Evolutionary conservation across 2,329 filamentous ascomycete genomes (phyloP), one percentile per base, ranked within the genome.

Genomic region (Fusarium duplospermum): DNA sequence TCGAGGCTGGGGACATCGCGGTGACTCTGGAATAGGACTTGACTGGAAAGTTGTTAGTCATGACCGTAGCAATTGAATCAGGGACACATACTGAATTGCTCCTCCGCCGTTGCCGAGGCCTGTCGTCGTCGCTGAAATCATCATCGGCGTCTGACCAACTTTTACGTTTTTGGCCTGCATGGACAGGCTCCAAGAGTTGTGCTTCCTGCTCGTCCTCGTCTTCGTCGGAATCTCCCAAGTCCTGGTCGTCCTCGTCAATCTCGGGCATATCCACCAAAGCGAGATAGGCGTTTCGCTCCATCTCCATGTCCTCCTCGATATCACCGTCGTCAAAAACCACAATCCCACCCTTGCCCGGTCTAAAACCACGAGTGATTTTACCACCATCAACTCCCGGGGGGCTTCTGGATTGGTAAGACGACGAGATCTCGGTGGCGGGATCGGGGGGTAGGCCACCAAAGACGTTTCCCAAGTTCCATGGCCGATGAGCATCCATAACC

Each of bases 241-340:
- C 87, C 29, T 92, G 89, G 13, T 90, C 91, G 31, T 92, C 89
- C 27, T 96, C 94, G 42, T 94, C 94, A 57, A 97, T 85, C 56
- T 97, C 94, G 1, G 95, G 96, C 95, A 99, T 98, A 71, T 95
- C 93, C 54, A 94, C 87, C 61, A 98, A 85, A n/a, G 93, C 92
- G 73, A 93, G 89, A 80, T 97, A 98, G 42, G 96, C 95, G 68
- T 94, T 91, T 76, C 91, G 89, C 83, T 98, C 95, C 1, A 85
- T 85, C 14, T 83, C 83, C 36, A 99, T 85, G 36, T 95, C 93
- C 75, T 96, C 93, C 75, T 96, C 93, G 60, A 99, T 95, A 81
- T 99, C 96, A 2, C 96, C 96, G 80, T 98, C 96, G 79, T 98
- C 96, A 81, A 96, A 97, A 3, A 98, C 95, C 70, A 99, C 90